Percentiles rank a stretch among this genome's conserved stretches.
Evolutionary conservation across 2,329 filamentous ascomycete species (phyloP).

Genomic region (Pleomassaria siparia): DNA sequence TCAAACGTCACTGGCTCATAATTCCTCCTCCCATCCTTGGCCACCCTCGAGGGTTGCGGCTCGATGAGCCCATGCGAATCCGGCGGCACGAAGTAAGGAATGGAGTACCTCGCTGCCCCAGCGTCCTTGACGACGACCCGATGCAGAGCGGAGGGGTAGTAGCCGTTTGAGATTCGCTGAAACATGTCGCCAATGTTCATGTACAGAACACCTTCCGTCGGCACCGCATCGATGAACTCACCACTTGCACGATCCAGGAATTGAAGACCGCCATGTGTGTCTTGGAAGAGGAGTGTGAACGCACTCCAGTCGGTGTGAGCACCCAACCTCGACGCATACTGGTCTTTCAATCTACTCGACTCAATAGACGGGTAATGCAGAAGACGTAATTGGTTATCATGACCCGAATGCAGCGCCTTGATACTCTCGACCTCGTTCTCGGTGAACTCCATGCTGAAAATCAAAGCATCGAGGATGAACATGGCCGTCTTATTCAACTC

Average conservation of each 20-base stretch:
- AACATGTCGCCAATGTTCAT: slow-evolving; percentile 56
- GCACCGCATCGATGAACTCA: slow-evolving; percentile 44
- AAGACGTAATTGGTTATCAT: slow-evolving; percentile 62
- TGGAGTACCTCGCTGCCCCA: slow-evolving; percentile 58
- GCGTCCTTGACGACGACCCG: slow-evolving; percentile 52
- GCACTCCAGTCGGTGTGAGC: slow-evolving; percentile 57
- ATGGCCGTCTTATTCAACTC: slow-evolving; percentile 47
- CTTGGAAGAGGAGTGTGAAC: slow-evolving; percentile 59
- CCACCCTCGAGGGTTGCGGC: slow-evolving; percentile 14
- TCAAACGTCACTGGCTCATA: slow-evolving; percentile 15
- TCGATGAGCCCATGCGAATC: slow-evolving; percentile 55
- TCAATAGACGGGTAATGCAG: slow-evolving; percentile 60
- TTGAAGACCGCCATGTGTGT: slow-evolving; percentile 54
- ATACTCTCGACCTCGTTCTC: slow-evolving; percentile 46
- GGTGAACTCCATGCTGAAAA: slow-evolving; percentile 51
- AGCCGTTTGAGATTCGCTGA: slow-evolving; percentile 55
- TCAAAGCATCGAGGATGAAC: slow-evolving; percentile 51
- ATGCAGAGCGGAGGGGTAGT: slow-evolving; percentile 57
- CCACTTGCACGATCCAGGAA: slow-evolving; percentile 49
- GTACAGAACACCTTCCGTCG: slow-evolving; percentile 36
- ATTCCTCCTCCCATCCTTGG: slow-evolving; percentile 7
- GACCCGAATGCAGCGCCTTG: slow-evolving; percentile 54
- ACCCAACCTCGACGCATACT: slow-evolving; percentile 51
- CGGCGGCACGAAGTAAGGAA: slow-evolving; percentile 61
- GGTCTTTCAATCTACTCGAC: slow-evolving; percentile 46